phyloP scores from a whole-genome alignment of 2,329 filamentous ascomycete genomes.

The Sphaerulina musiva region DNA sequence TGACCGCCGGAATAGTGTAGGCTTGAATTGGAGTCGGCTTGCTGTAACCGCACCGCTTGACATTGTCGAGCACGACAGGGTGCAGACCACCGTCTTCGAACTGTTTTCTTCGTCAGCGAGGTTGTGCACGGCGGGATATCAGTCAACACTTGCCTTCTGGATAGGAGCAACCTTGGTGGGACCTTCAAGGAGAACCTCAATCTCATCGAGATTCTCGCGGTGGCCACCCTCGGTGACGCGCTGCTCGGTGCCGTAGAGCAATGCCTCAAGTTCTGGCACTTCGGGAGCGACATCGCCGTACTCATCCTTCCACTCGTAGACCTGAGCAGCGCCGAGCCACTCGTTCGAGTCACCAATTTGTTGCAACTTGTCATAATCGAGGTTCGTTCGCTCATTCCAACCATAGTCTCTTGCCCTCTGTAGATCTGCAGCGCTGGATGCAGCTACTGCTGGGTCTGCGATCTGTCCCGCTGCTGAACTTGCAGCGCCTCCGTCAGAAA shows the following conservation, averaged over 20 bases:
- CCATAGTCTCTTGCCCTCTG: conserved; percentile 21
- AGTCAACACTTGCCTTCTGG: conserved; percentile 40
- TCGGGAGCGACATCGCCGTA: conserved; percentile 76
- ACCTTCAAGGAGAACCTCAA: conserved; percentile 48
- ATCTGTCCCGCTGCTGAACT: background rate
- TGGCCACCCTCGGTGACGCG: conserved; percentile 57
- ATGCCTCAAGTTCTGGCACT: conserved; percentile 61
- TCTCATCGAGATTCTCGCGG: conserved; percentile 48
- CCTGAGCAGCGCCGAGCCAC: conserved; percentile 51
- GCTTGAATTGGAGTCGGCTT: conserved; percentile 80
- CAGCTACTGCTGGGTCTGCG: background rate
- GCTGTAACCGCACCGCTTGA: conserved; percentile 64
- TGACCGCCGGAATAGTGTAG: conserved; percentile 74
- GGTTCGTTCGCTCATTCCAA: conserved; percentile 26
- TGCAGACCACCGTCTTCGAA: conserved; percentile 80
- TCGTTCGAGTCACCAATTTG: conserved; percentile 28
- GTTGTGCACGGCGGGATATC: background rate
- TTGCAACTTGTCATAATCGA: conserved; percentile 28
- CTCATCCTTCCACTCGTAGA: conserved; percentile 82
- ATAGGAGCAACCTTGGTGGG: conserved; percentile 45
- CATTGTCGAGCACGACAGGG: conserved; percentile 72
- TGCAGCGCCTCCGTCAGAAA: background rate
- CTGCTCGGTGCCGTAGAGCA: conserved; percentile 61
- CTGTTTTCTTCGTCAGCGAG: conserved; percentile 28
- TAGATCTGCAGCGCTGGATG: background rate